Evolutionary conservation across 768 basidiomycete species (phyloP).

Genomic region (Scleroderma bovista): DNA sequence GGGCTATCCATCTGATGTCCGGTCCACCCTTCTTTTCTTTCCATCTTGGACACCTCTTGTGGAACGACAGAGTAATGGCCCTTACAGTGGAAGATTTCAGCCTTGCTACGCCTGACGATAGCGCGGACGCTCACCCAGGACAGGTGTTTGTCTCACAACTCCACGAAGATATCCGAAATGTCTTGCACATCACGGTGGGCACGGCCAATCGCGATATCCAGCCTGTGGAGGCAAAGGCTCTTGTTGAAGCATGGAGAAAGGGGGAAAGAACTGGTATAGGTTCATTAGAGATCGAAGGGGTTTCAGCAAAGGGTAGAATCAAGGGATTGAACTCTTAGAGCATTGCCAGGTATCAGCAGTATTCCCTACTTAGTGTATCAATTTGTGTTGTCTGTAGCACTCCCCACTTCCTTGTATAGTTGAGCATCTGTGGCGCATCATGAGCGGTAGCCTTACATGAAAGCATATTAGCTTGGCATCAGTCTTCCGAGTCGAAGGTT

Average conservation of each 20-base stretch:
- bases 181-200: conserved; percentile 87
- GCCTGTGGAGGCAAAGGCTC: conserved; percentile 62
- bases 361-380: too few relatives aligned
- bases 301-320: conserved; percentile 27
- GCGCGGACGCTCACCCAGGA: conserved; percentile 20
- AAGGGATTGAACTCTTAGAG: conserved; percentile 16
- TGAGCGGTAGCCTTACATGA: too few relatives aligned
- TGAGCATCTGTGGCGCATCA: too few relatives aligned
- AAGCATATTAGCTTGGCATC: too few relatives aligned
- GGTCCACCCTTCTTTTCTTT: conserved; percentile 55
- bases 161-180: conserved; percentile 38
- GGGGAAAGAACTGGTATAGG: conserved; percentile 28
- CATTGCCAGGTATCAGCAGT: too few relatives aligned
- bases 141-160: conserved; percentile 45
- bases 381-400: too few relatives aligned
- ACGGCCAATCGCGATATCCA: conserved; percentile 46
- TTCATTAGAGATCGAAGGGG: conserved; percentile 23
- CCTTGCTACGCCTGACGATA: conserved; percentile 28
- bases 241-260: conserved; percentile 54
- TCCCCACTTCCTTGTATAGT: too few relatives aligned
- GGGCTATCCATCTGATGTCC: conserved; percentile 9
- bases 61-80: conserved; percentile 79
- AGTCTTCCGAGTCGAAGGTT: too few relatives aligned
- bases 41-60: conserved; percentile 57
- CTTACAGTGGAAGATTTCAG: conserved; percentile 59